Evolutionary conservation across 495 filamentous ascomycete genomes (phyloP).

Genomic region (Bacidia rubella): DNA sequence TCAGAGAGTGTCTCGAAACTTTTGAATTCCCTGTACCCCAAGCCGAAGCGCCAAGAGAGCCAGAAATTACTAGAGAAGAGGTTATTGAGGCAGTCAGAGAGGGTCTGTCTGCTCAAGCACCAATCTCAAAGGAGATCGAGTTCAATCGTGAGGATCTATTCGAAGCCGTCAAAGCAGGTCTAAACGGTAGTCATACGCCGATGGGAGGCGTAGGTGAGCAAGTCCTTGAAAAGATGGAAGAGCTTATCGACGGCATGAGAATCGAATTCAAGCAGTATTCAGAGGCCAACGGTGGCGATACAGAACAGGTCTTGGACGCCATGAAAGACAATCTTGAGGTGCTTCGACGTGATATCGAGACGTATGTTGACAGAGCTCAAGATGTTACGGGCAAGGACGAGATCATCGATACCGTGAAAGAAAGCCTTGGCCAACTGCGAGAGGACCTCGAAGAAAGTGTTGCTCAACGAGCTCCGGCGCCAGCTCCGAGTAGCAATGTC

Average conservation of each 20-base stretch:
- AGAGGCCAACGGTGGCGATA: slow-evolving; percentile 58
- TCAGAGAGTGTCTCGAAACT: slow-evolving; percentile 64
- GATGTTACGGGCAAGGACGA: slow-evolving; percentile 61
- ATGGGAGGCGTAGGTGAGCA: slow-evolving; percentile 44
- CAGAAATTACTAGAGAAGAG: slow-evolving; percentile 36
- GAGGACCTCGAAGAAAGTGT: slow-evolving; percentile 56
- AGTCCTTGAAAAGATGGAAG: slow-evolving; percentile 58
- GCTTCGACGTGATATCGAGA: slow-evolving; percentile 66
- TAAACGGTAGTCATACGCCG: slow-evolving; percentile 37
- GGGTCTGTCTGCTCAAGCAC: slow-evolving; percentile 37
- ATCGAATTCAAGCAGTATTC: slow-evolving; percentile 63
- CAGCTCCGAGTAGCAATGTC: slow-evolving; percentile 29
- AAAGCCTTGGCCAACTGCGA: slow-evolving; percentile 58
- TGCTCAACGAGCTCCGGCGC: slow-evolving; percentile 30
- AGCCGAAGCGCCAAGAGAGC: slow-evolving; percentile 14
- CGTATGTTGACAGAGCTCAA: slow-evolving; percentile 56
- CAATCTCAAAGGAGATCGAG: slow-evolving; percentile 41
- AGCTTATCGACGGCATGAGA: slow-evolving; percentile 60
- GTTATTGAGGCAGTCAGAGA: slow-evolving; percentile 45
- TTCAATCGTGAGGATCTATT: slow-evolving; percentile 51
- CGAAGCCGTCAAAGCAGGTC: slow-evolving; percentile 48
- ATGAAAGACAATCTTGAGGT: slow-evolving; percentile 74
- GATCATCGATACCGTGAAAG: slow-evolving; percentile 59
- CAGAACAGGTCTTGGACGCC: slow-evolving; percentile 69
- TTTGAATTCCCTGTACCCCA: slow-evolving; percentile 45